Conservation (phyloP, 352 stramenopile genomes). For the Aphanomyces euteiches region DNA sequence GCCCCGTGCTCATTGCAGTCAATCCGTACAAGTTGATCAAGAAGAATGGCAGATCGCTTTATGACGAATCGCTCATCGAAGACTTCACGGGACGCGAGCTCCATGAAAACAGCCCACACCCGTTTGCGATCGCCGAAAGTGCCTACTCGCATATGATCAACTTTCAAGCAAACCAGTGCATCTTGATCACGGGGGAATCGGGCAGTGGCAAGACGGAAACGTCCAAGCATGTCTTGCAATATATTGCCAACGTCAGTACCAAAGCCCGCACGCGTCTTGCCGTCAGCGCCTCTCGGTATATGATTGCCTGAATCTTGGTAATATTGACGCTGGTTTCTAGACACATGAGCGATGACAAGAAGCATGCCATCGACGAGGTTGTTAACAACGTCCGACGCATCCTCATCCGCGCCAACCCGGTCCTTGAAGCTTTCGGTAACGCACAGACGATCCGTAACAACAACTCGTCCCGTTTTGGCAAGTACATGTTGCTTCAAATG, state of each 20-base stretch:
- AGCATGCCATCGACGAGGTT: conserved; percentile 34
- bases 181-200: conserved; percentile 82
- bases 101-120: conserved; percentile 75
- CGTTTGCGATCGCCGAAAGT: conserved; percentile 80
- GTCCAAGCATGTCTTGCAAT: conserved; percentile 95
- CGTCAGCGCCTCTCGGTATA: conserved; percentile 19
- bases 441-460: conserved; percentile 85
- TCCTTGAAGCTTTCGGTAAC: conserved; percentile 84
- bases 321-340: background rate
- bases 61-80: conserved; percentile 69
- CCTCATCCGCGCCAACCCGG: conserved; percentile 47
- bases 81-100: conserved; percentile 73
- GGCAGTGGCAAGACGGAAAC: conserved; percentile 93
- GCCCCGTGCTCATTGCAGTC: conserved; percentile 83
- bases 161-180: conserved; percentile 75
- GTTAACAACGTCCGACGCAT: conserved; percentile 32
- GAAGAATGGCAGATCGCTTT: conserved; percentile 35
- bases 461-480: conserved; percentile 83
- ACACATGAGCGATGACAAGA: conserved; percentile 41
- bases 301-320: background rate
- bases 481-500: conserved; percentile 85
- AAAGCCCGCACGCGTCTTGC: conserved; percentile 38
- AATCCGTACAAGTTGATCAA: conserved; percentile 86
- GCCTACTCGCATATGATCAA: conserved; percentile 89
- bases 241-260: conserved; percentile 82